These are phyloP conservation scores for Castanea crenata DNA, from an alignment of 306 rosid species.

Conservation along the genomic window DNA sequence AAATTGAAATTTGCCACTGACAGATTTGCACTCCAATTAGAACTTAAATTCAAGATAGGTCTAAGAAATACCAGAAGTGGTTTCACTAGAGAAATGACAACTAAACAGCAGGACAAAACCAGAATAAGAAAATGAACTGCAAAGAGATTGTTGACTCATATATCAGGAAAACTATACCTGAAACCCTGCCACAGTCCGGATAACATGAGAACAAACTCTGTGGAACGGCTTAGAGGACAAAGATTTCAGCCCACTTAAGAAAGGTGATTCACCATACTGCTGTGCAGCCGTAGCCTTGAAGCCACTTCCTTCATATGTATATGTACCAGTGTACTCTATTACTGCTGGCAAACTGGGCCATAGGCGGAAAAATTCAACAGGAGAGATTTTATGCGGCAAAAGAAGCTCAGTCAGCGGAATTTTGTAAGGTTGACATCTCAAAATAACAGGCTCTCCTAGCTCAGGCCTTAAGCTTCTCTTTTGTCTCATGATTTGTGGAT, in stretches of 20 bases:
- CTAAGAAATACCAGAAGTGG: not conserved
- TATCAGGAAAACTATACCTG: slow-evolving; percentile 49
- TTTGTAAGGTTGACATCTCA: slow-evolving; percentile 97
- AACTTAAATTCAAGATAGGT: not conserved
- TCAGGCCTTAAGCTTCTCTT: slow-evolving; percentile 96
- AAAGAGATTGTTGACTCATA: not conserved
- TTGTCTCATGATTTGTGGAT: slow-evolving; percentile 86
- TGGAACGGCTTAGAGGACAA: slow-evolving; percentile 93
- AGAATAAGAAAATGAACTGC: not conserved
- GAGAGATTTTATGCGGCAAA: slow-evolving; percentile 87
- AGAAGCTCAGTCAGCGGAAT: slow-evolving; percentile 92
- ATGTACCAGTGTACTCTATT: slow-evolving; percentile 90
- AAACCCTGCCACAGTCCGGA: slow-evolving; percentile 97
- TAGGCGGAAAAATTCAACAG: slow-evolving; percentile 92
- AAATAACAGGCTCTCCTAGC: slow-evolving; percentile 92
- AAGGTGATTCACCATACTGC: slow-evolving; percentile 95
- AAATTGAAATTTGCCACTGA: not conserved
- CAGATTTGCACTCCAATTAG: not conserved
- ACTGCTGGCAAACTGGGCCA: slow-evolving; percentile 99
- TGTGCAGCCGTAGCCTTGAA: slow-evolving; percentile 97
- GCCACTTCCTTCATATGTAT: slow-evolving; percentile 98
- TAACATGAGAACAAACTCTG: slow-evolving; percentile 93
- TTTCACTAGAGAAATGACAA: not conserved
- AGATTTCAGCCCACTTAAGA: slow-evolving; percentile 93
- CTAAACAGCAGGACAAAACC: not conserved